Percentiles rank a stretch among this genome's conserved stretches.
Evolutionary conservation across 2,329 filamentous ascomycete species (phyloP).

Genomic region (Colletotrichum agaves): DNA sequence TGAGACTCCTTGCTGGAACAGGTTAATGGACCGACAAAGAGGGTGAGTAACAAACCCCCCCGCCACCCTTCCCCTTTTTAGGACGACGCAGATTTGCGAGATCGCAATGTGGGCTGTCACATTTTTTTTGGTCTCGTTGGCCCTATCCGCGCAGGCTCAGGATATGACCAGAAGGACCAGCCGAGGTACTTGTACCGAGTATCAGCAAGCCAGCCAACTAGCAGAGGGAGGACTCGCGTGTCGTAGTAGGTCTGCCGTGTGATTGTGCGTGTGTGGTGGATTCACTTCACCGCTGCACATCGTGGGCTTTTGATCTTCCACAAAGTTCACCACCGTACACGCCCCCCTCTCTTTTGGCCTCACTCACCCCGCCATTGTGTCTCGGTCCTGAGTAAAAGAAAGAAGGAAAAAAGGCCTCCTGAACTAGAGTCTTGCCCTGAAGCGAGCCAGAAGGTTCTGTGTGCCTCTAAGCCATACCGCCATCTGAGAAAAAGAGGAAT

Average conservation of each 20-base stretch:
- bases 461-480: background rate
- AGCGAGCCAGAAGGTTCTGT: slow-evolving; percentile 10
- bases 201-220: background rate
- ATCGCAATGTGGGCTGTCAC: slow-evolving; percentile 27
- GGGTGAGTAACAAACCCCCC: background rate
- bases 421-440: slow-evolving; percentile 24
- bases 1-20: slow-evolving; percentile 20
- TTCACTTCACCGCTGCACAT: slow-evolving; percentile 29
- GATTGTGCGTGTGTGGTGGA: slow-evolving; percentile 11
- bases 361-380: slow-evolving; percentile 14
- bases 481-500: background rate
- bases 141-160: background rate
- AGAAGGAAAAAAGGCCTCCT: background rate
- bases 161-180: slow-evolving; percentile 13
- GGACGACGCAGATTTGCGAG: slow-evolving; percentile 34
- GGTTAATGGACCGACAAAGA: slow-evolving; percentile 15
- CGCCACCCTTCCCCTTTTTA: background rate
- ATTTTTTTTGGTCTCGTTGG: slow-evolving; percentile 5
- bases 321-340: slow-evolving; percentile 15
- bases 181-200: too few species aligned
- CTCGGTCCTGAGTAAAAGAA: slow-evolving; percentile 10
- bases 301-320: slow-evolving; percentile 19
- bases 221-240: slow-evolving; percentile 13
- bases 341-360: background rate
- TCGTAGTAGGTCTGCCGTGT: background rate